phyloP scores from a whole-genome alignment of 805 yeast species.

The Cyberlindnera xylosilytica region DNA sequence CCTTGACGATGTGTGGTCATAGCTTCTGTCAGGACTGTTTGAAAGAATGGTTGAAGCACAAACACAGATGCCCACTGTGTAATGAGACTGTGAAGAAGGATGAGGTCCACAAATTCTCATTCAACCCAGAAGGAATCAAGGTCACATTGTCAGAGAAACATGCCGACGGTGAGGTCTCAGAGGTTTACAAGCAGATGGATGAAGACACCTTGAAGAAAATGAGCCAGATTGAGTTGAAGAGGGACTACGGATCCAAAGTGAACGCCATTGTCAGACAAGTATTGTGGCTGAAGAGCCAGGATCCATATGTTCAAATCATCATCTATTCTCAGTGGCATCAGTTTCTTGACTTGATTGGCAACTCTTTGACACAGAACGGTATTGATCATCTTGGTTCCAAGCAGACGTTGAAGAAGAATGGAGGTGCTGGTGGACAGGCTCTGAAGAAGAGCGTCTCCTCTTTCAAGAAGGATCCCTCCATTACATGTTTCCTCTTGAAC shows the following conservation, averaged over 20 bases:
- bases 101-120: slow-evolving; percentile 70
- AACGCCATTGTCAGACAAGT: slow-evolving; percentile 78
- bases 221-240: slow-evolving; percentile 37
- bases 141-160: slow-evolving; percentile 39
- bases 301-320: slow-evolving; percentile 62
- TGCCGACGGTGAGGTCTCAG: slow-evolving; percentile 11
- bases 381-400: slow-evolving; percentile 56
- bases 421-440: not conserved
- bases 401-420: slow-evolving; percentile 9
- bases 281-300: slow-evolving; percentile 54
- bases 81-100: slow-evolving; percentile 45
- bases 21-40: slow-evolving; percentile 83
- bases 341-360: slow-evolving; percentile 60
- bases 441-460: slow-evolving; percentile 41
- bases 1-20: slow-evolving; percentile 89
- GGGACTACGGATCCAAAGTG: slow-evolving; percentile 78
- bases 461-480: slow-evolving; percentile 55
- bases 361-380: slow-evolving; percentile 59
- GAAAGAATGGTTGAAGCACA: slow-evolving; percentile 62
- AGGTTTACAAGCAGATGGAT: slow-evolving; percentile 36
- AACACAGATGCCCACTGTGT: slow-evolving; percentile 77
- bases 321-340: slow-evolving; percentile 89
- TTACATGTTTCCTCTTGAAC: slow-evolving; percentile 84
- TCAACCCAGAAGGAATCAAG: slow-evolving; percentile 47
- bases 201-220: slow-evolving; percentile 42